phyloP scores from a whole-genome alignment of 331 rosid species.

The Cydonia oblonga region DNA sequence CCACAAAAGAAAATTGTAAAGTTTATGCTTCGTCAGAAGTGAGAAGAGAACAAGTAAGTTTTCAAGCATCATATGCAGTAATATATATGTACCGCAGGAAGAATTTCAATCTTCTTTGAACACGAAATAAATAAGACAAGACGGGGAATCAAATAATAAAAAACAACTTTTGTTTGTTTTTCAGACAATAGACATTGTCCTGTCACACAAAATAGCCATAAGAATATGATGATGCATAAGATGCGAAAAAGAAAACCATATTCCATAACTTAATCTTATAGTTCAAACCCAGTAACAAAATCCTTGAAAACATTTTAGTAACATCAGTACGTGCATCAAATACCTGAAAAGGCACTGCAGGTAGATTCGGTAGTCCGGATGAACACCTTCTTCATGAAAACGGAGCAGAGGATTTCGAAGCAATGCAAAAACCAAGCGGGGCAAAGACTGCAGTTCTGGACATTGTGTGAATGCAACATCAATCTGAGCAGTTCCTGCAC shows the following conservation, averaged over 20 bases:
- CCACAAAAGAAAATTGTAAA: neutral
- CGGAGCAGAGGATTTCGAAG: slow-evolving; percentile 89
- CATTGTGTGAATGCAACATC: slow-evolving; percentile 88
- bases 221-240: neutral
- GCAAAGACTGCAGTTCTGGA: slow-evolving; percentile 76
- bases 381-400: slow-evolving; percentile 93
- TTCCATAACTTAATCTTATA: neutral
- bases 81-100: neutral
- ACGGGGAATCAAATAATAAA: neutral
- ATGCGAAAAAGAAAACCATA: neutral
- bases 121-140: neutral
- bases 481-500: slow-evolving; percentile 54
- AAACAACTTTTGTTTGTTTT: neutral
- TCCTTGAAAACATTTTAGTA: neutral
- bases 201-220: neutral
- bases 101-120: neutral
- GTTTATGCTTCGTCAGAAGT: neutral
- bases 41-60: no score
- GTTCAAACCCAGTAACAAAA: neutral
- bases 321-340: neutral
- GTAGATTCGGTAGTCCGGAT: slow-evolving; percentile 87
- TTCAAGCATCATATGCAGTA: neutral
- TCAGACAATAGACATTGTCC: neutral
- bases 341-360: slow-evolving; percentile 96
- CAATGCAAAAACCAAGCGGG: slow-evolving; percentile 82